Conservation (phyloP, 2,329 filamentous ascomycete genomes). For the Lithohypha guttulata region DNA sequence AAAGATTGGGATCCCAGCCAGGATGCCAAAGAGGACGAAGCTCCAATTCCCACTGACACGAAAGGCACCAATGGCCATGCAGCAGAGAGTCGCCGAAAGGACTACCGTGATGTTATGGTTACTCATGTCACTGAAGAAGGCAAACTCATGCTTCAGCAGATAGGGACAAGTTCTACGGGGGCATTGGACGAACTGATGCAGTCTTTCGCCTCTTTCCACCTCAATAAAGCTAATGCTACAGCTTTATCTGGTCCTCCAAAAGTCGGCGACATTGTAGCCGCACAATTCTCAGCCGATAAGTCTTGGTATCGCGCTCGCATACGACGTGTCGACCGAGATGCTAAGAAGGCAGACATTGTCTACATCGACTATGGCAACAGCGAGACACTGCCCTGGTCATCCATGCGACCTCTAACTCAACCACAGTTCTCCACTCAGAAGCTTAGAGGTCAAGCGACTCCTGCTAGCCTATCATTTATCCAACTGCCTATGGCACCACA, state of each 20-base stretch:
- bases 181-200: constrained; percentile 80
- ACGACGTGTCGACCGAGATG: constrained; percentile 81
- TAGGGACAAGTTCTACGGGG: constrained; percentile 67
- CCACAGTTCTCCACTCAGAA: constrained; percentile 69
- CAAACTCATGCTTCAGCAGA: constrained; percentile 80
- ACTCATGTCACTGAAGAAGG: constrained; percentile 79
- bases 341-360: constrained; percentile 77
- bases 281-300: constrained; percentile 77
- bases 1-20: constrained; percentile 86
- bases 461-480: constrained; percentile 77
- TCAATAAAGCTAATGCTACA: constrained; percentile 69
- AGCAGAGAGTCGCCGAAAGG: constrained; percentile 57
- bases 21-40: constrained; percentile 55
- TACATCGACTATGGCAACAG: constrained; percentile 97
- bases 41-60: constrained; percentile 29
- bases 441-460: constrained; percentile 75
- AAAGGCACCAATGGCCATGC: constrained; percentile 44
- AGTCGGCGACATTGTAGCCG: constrained; percentile 81
- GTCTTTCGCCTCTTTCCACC: constrained; percentile 82
- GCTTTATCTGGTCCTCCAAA: constrained; percentile 68
- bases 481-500: constrained; percentile 75
- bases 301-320: constrained; percentile 93
- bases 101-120: constrained; percentile 89
- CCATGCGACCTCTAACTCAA: constrained; percentile 69
- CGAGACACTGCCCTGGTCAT: constrained; percentile 75